Conservation (phyloP, 768 basidiomycete genomes). For the Termitomyces sp. region DNA sequence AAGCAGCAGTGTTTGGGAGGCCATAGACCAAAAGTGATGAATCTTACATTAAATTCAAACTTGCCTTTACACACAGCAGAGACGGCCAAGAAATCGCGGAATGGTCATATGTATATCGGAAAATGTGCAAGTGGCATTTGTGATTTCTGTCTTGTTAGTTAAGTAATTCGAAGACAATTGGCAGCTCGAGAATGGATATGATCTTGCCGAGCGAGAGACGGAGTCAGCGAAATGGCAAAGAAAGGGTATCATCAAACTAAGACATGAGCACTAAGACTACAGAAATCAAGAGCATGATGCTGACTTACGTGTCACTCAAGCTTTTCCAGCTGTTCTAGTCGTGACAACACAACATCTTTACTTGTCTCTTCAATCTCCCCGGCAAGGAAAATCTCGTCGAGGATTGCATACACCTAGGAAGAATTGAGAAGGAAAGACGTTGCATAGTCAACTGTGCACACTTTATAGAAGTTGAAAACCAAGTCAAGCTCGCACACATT, state of each 20-base stretch:
- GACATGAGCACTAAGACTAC: neutral
- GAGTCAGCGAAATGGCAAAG: neutral
- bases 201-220: neutral
- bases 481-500: constrained; percentile 98
- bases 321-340: constrained; percentile 91
- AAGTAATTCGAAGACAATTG: neutral
- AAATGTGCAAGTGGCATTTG: constrained; percentile 1
- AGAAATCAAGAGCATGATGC: neutral
- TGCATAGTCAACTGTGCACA: constrained; percentile 18
- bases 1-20: neutral
- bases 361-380: constrained; percentile 98
- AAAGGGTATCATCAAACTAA: constrained; percentile 11
- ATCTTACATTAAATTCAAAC: neutral
- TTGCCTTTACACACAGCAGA: neutral
- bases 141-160: neutral
- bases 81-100: neutral
- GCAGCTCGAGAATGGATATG: neutral
- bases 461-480: constrained; percentile 99
- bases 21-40: neutral
- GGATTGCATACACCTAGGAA: constrained; percentile 87
- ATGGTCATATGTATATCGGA: constrained; percentile 8
- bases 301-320: constrained; percentile 48
- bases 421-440: neutral
- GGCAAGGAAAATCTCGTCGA: constrained; percentile 97
- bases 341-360: constrained; percentile 89